Percentiles rank a stretch among this genome's conserved stretches.
Evolutionary conservation across 2,329 filamentous ascomycete species (phyloP).

Genomic region (Hirsutella minnesotensis): DNA sequence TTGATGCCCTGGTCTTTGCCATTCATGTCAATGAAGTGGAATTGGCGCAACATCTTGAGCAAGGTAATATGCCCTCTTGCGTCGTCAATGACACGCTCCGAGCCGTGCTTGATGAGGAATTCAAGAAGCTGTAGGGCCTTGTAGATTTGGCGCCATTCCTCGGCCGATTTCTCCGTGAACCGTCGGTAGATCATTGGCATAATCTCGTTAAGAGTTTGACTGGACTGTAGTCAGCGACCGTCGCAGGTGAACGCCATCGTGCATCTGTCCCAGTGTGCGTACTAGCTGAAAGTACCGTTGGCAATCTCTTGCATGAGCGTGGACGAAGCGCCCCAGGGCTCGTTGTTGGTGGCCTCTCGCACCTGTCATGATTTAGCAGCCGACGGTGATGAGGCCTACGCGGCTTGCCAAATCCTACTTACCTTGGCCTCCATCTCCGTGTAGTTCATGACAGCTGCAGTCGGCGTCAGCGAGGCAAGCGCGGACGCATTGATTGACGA

Average conservation of each 20-base stretch:
- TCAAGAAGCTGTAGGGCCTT: constrained; percentile 95
- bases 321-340: constrained; percentile 84
- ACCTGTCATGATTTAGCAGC: constrained; percentile 40
- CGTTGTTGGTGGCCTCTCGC: constrained; percentile 96
- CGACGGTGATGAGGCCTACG: no score
- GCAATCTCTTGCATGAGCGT: constrained; percentile 96
- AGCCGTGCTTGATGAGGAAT: constrained; percentile 95
- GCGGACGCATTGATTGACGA: neutral
- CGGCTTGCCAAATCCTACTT: constrained; percentile 6
- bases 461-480: constrained; percentile 14
- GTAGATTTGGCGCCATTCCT: constrained; percentile 99
- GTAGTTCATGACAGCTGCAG: constrained; percentile 90
- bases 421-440: constrained; percentile 80
- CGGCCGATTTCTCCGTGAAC: constrained; percentile 94
- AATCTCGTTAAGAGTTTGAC: constrained; percentile 94
- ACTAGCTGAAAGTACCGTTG: constrained; percentile 98
- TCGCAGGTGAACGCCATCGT: constrained; percentile 8
- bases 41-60: constrained; percentile 95
- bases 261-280: constrained; percentile 20
- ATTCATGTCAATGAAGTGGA: constrained; percentile 92
- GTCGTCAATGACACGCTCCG: constrained; percentile 93
- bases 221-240: constrained; percentile 22
- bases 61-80: constrained; percentile 89
- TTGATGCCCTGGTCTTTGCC: constrained; percentile 98
- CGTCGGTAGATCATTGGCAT: constrained; percentile 99